Base-by-base conservation (phyloP, 106 monocot species). In the Phalaenopsis aphrodite region DNA sequence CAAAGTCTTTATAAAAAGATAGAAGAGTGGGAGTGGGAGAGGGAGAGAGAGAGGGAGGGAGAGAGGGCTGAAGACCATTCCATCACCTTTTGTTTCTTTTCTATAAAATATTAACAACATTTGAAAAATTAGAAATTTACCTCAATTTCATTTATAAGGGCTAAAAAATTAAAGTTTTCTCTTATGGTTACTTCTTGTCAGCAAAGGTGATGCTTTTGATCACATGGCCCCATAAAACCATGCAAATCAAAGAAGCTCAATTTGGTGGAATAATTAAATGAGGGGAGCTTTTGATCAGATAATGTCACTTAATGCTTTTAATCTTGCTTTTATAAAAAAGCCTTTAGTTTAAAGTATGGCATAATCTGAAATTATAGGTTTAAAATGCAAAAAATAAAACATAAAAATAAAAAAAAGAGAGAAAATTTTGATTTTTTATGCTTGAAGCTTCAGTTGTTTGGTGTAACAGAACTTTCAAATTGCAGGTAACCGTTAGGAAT, bases 231-330 rank as follows among this genome's bases (percentile, higher is more conserved):
- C 71, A 71, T 39, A 1, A 3, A 23, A 1, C 41, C 15, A 71
- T 36, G 16, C 41, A 71, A 71, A 38, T 41, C 71, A 71, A 71
- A 71, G 71, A 71, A 71, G 71, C 71, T 71, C 41, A 41, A 12
- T 71, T 71, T 71, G 71, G 71, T 39, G 41, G 38, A n/a, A 71
- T 30, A 30, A 5, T 41, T 71, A 71, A 71, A 36, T 39, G 15
- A 39, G 39, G 11, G 5, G 15, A 71, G 12, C 71, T 71, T 71
- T 71, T 11, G 9, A 71, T 14, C 39, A 71, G 71, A 71, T 71
- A 71, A 71, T 71, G 71, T 16, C 71, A 71, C 38, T 14, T 71
- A 71, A 71, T 71, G 71, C 71, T 71, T 71, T 71, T 71, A 71
- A 71, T 65, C 24, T 39, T 71, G 71, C 71, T 71, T 71, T 71